Conservation (phyloP, 306 rosid species). For the Rubus parviflorus region DNA sequence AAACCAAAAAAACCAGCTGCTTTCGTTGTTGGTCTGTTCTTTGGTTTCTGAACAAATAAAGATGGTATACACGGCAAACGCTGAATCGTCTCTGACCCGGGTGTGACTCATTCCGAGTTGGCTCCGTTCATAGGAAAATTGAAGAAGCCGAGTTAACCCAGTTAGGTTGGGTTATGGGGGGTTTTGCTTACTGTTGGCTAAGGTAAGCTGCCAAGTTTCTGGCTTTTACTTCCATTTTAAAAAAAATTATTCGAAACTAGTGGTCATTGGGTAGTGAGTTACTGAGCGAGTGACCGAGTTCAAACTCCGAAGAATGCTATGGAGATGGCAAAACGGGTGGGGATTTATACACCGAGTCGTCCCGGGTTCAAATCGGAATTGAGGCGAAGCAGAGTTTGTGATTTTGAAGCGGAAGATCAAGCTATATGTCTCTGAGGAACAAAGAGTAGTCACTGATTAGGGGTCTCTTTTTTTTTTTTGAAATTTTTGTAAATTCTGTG, state of each 20-base stretch:
- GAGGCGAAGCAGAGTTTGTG: constrained; percentile 24
- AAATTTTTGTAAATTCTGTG: constrained; percentile 36
- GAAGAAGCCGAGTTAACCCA: constrained; percentile 21
- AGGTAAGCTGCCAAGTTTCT: background rate
- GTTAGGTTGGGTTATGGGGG: constrained; percentile 10
- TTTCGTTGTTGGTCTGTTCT: background rate
- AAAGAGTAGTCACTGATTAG: background rate
- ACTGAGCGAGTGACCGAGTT: constrained; percentile 15
- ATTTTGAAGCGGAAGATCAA: constrained; percentile 19
- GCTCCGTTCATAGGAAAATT: too few species aligned
- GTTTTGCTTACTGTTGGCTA: background rate
- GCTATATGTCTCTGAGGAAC: constrained; percentile 1
- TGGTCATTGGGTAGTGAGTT: constrained; percentile 2
- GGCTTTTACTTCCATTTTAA: background rate
- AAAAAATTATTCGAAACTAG: background rate
- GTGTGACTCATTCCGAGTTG: constrained; percentile 30
- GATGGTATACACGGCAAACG: background rate
- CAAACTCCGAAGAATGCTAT: constrained; percentile 45
- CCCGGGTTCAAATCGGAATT: constrained; percentile 65
- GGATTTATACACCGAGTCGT: constrained; percentile 58
- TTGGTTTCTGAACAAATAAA: constrained; percentile 4
- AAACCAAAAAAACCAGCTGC: background rate
- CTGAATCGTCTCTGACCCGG: constrained; percentile 38
- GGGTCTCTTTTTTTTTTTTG: background rate
- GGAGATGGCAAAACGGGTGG: constrained; percentile 75